These are phyloP conservation scores for Mycena galericulata DNA, from an alignment of 768 basidiomycete genomes.

Conservation along the genomic window DNA sequence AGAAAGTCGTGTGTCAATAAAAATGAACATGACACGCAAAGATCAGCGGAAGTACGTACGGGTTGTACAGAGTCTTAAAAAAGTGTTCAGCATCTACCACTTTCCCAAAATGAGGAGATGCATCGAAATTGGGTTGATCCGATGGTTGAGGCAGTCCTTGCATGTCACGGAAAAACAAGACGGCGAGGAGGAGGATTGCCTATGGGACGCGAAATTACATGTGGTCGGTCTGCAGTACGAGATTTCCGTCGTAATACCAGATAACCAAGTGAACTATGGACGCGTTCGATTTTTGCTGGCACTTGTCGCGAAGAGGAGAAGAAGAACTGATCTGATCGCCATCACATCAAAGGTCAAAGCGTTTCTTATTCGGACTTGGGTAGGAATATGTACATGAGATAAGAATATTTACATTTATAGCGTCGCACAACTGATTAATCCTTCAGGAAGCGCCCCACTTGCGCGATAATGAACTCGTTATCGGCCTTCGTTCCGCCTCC, in stretches of 20 bases:
- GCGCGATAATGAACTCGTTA: slow-evolving; percentile 26
- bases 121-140: slow-evolving; percentile 17
- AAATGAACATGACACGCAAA: not conserved
- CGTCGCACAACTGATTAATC: too few relatives aligned
- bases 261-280: not conserved
- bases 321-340: too few relatives aligned
- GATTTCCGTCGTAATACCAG: slow-evolving; percentile 22
- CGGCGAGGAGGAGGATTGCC: slow-evolving; percentile 15
- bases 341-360: too few relatives aligned
- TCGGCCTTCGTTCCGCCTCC: slow-evolving; percentile 30
- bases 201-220: slow-evolving; percentile 28
- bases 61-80: slow-evolving; percentile 6
- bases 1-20: not conserved
- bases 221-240: slow-evolving; percentile 11
- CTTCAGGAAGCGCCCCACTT: slow-evolving; percentile 24
- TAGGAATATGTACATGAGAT: too few relatives aligned
- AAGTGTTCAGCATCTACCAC: slow-evolving; percentile 10
- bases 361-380: too few relatives aligned
- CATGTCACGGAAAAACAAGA: slow-evolving; percentile 16
- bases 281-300: slow-evolving; percentile 8
- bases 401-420: too few relatives aligned
- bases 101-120: slow-evolving; percentile 12
- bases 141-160: slow-evolving; percentile 11
- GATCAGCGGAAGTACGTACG: not conserved
- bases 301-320: too few relatives aligned